Conservation (phyloP, 192 early-diverging fungal species). For the Chytriomyces sp. region DNA sequence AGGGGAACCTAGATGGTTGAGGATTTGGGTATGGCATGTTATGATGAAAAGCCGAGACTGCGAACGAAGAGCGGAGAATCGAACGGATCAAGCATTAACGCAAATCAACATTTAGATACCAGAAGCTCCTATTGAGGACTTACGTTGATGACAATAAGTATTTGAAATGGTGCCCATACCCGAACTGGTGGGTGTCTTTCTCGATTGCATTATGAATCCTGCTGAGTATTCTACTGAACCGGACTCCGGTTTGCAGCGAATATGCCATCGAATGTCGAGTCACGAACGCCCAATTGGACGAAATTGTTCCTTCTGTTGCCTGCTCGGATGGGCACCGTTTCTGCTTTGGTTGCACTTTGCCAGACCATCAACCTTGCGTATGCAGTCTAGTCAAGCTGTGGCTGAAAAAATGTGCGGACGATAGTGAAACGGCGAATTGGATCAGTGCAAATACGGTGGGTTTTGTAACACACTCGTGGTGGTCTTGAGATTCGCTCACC, state of each 20-base stretch:
- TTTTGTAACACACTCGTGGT: not conserved
- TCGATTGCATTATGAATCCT: not conserved
- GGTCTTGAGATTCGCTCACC: no score
- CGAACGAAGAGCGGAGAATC: no score
- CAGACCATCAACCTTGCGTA: constrained; percentile 85
- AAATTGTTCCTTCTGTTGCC: constrained; percentile 82
- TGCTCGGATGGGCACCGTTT: constrained; percentile 81
- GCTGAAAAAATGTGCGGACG: constrained; percentile 96
- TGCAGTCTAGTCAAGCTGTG: constrained; percentile 83
- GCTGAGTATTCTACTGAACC: not conserved
- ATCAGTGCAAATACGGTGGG: constrained; percentile 69
- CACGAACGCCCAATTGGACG: constrained; percentile 61
- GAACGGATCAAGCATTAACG: no score
- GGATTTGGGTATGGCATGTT: not conserved
- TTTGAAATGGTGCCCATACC: constrained; percentile 92
- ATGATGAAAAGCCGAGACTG: no score
- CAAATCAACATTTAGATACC: constrained; percentile 58
- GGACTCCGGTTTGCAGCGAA: constrained; percentile 42
- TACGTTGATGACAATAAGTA: constrained; percentile 89
- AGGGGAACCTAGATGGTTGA: no score
- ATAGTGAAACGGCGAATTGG: constrained; percentile 98
- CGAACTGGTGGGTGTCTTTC: constrained; percentile 68
- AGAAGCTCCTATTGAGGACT: constrained; percentile 75
- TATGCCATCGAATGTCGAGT: constrained; percentile 91
- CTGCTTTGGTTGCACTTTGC: constrained; percentile 90